Conservation (phyloP, 441 rosid genomes). For the Gossypium davidsonii region DNA sequence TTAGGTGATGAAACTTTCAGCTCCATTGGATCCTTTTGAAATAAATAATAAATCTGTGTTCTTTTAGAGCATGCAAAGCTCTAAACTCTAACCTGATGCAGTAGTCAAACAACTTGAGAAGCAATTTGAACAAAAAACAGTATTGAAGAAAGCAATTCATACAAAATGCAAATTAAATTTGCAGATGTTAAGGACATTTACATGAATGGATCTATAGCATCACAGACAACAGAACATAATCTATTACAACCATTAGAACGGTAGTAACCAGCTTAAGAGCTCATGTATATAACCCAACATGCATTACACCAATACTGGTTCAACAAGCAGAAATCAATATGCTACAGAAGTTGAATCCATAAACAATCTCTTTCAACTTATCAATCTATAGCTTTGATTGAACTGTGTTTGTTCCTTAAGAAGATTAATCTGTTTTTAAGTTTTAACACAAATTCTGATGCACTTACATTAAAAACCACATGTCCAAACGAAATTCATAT, state of each 20-base stretch:
- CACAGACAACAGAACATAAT: background rate
- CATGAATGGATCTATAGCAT: background rate
- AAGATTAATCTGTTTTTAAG: background rate
- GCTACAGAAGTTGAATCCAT: background rate
- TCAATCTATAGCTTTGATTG: background rate
- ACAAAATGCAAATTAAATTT: background rate
- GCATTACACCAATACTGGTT: background rate
- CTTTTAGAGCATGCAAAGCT: constrained; percentile 28
- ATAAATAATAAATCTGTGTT: constrained; percentile 11
- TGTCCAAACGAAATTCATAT: background rate
- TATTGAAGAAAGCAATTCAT: background rate
- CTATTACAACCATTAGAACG: background rate
- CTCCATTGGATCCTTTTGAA: constrained; percentile 46
- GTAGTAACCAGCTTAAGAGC: background rate
- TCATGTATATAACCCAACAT: background rate
- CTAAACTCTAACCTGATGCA: constrained; percentile 19
- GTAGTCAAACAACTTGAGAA: constrained; percentile 13
- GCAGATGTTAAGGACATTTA: background rate
- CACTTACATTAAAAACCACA: background rate
- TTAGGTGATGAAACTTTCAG: constrained; percentile 65
- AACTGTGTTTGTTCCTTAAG: background rate
- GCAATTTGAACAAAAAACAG: constrained; percentile 9
- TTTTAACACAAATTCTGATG: background rate
- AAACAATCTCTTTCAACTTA: background rate
- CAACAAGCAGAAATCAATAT: background rate